Conservation (phyloP, 768 basidiomycete species). For the Neoboletus subvelutipes region DNA sequence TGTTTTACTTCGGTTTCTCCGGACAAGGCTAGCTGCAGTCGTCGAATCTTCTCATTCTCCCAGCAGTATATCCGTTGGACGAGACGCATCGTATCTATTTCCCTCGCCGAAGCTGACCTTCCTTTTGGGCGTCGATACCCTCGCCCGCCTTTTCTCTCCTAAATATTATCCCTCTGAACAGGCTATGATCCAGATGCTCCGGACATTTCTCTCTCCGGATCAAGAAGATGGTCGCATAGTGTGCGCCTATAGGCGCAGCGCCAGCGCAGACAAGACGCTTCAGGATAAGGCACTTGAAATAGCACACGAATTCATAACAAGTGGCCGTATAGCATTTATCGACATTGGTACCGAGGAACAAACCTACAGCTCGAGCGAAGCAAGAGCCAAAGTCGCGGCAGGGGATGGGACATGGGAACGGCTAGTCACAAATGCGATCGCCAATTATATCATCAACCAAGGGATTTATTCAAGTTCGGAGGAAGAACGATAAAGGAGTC, state of each 20-base stretch:
- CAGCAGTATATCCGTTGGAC: conserved; percentile 11
- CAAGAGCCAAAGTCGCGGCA: conserved; percentile 41
- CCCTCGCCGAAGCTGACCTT: conserved; percentile 55
- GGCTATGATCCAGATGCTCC: conserved; percentile 57
- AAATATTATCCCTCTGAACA: conserved; percentile 62
- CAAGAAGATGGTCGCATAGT: conserved; percentile 63
- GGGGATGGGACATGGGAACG: conserved; percentile 41
- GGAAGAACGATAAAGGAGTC: conserved; percentile 2
- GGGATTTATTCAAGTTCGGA: conserved; percentile 40
- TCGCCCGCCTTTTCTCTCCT: conserved; percentile 73
- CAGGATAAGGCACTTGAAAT: conserved; percentile 32
- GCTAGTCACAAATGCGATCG: conserved; percentile 47
- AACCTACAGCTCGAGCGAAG: conserved; percentile 67
- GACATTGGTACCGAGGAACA: conserved; percentile 58
- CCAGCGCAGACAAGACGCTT: conserved; percentile 12
- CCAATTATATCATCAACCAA: conserved; percentile 50
- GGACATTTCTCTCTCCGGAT: conserved; percentile 54
- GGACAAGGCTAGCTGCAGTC: conserved; percentile 19
- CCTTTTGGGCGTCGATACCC: conserved; percentile 81
- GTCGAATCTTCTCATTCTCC: neutral
- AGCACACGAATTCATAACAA: conserved; percentile 50
- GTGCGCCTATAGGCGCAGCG: conserved; percentile 57
- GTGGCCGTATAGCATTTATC: conserved; percentile 54
- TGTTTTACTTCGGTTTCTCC: conserved; percentile 53
- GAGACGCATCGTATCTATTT: conserved; percentile 2